Conservation (phyloP, 257 asterid genomes). For the Solanum pennellii region DNA sequence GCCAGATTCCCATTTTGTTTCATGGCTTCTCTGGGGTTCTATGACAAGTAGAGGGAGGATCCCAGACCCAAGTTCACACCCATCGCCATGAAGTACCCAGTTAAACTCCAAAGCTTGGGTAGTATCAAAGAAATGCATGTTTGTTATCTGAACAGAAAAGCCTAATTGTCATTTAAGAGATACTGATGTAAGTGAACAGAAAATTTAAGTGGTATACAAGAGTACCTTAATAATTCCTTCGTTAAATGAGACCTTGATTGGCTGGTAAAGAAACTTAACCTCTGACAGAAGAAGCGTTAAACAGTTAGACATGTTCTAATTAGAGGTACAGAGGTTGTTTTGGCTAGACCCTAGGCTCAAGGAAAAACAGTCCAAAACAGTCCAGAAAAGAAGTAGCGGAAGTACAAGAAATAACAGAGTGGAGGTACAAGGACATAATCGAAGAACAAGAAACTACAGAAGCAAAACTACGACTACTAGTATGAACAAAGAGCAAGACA, state of each 20-base stretch:
- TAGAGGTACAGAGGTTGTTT: neutral
- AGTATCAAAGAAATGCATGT: constrained; percentile 69
- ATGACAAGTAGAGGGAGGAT: constrained; percentile 39
- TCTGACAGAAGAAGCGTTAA: constrained; percentile 33
- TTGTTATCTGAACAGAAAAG: constrained; percentile 46
- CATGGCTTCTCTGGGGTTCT: constrained; percentile 48
- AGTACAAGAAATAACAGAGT: neutral
- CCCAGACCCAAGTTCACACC: constrained; percentile 65
- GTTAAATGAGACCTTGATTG: constrained; percentile 60
- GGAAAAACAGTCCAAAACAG: neutral
- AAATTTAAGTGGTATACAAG: neutral
- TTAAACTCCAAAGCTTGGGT: constrained; percentile 60
- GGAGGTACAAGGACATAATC: neutral
- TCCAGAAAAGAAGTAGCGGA: neutral
- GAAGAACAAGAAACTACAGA: neutral
- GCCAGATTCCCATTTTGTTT: constrained; percentile 51
- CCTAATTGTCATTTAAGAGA: neutral
- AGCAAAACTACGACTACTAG: neutral
- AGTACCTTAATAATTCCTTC: constrained; percentile 69
- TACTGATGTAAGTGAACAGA: neutral
- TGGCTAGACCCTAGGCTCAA: neutral
- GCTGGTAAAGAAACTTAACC: constrained; percentile 88
- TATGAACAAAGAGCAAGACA: neutral
- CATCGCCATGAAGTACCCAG: constrained; percentile 74
- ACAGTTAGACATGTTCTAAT: neutral